Percentiles rank a stretch among this genome's conserved stretches.
phyloP scores from a whole-genome alignment of 1,139 yeast genomes.

The Trichomonascaceae sp. region DNA sequence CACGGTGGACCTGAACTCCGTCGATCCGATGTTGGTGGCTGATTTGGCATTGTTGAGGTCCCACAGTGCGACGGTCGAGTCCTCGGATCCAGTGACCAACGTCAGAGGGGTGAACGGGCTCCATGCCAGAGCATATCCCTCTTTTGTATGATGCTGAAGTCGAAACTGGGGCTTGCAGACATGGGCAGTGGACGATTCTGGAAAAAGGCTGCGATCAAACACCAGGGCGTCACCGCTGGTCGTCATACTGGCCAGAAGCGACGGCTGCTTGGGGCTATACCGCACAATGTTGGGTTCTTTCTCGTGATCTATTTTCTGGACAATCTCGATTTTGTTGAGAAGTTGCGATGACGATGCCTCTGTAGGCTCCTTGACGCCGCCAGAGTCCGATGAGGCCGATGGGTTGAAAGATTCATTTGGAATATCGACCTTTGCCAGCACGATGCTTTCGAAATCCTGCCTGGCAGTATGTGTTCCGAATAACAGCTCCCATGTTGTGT shows the following conservation, averaged over 20 bases:
- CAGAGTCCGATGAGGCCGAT: background rate
- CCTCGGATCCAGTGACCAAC: constrained; percentile 59
- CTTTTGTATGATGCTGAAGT: constrained; percentile 47
- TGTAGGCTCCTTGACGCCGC: background rate
- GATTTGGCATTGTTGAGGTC: constrained; percentile 17
- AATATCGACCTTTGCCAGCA: constrained; percentile 61
- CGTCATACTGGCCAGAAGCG: constrained; percentile 60
- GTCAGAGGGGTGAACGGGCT: constrained; percentile 17
- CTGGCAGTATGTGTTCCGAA: constrained; percentile 82
- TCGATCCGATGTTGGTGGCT: constrained; percentile 5
- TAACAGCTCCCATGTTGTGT: constrained; percentile 31
- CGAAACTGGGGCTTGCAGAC: constrained; percentile 11
- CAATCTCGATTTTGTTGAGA: constrained; percentile 34
- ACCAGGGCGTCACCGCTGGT: constrained; percentile 62
- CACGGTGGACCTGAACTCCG: constrained; percentile 4
- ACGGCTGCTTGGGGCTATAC: constrained; percentile 61
- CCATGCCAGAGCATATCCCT: constrained; percentile 72
- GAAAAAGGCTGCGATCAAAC: constrained; percentile 35
- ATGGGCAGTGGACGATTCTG: constrained; percentile 13
- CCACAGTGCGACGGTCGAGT: constrained; percentile 61
- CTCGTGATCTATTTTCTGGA: constrained; percentile 36
- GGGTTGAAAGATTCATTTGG: constrained; percentile 32
- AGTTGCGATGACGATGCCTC: constrained; percentile 6
- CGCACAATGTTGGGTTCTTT: constrained; percentile 62
- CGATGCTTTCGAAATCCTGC: constrained; percentile 59